These are phyloP conservation scores for Suillus clintonianus DNA, from an alignment of 768 basidiomycete species.

Conservation along the genomic window DNA sequence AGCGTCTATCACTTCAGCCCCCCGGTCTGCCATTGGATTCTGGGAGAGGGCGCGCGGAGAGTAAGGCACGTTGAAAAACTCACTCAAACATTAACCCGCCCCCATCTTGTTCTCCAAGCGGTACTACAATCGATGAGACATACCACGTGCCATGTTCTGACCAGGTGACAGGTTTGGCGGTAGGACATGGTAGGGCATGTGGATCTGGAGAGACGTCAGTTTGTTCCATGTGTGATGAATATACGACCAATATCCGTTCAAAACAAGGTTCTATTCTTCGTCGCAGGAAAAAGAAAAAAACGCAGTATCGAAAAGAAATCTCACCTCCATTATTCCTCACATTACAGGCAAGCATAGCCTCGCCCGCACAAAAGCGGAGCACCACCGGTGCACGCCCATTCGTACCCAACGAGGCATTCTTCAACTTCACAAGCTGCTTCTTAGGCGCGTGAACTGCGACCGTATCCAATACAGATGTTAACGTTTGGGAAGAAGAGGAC, in stretches of 20 bases:
- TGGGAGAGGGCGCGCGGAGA: not conserved
- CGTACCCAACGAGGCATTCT: not conserved
- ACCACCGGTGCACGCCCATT: not conserved
- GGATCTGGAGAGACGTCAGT: not conserved
- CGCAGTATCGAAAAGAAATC: not conserved
- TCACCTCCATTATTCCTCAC: not conserved
- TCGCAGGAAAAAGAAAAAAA: not conserved
- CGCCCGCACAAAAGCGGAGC: not conserved
- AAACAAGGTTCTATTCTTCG: not conserved
- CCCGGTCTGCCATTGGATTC: not conserved
- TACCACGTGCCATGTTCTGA: conserved; percentile 15
- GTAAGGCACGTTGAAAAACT: conserved; percentile 22
- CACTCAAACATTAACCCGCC: conserved; percentile 55
- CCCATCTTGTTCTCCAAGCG: conserved; percentile 42
- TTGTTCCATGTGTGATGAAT: not conserved
- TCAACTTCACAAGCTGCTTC: not conserved
- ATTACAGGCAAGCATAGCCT: not conserved
- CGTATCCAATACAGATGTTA: not conserved
- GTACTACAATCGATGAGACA: conserved; percentile 36
- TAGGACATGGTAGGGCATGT: conserved; percentile 9
- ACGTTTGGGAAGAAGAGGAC: not conserved
- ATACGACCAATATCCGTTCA: not conserved
- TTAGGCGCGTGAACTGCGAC: not conserved
- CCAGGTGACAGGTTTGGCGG: conserved; percentile 8
- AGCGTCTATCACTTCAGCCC: not conserved